Evolutionary conservation across 257 asterid species (phyloP), one percentile per base, ranked within the genome.

Genomic region (Eustoma russellianum): DNA sequence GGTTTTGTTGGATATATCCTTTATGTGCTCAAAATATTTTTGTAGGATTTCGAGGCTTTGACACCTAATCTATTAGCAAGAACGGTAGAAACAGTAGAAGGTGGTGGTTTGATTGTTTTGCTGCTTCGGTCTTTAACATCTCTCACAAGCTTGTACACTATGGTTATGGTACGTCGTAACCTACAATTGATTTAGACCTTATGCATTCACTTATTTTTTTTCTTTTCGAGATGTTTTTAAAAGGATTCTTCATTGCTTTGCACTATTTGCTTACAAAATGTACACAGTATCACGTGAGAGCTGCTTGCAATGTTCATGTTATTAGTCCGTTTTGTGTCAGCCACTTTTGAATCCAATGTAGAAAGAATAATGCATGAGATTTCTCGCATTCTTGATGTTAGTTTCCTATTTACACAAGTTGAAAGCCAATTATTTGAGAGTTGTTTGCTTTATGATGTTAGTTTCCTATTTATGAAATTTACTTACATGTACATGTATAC

Each of bases 11-110:
- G 41, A 10, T 18, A 15, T 16, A 7, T 46, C 41, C 35, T 55
- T 17, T 48, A 30, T 49, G 46, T n/a, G 19, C 50, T 12, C 38
- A 41, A 43, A 44, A 12, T 33, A 13, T 62, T 34, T 33, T 38
- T 61, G 16, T 57, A 90, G 97, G 97, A 92, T 73, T 92, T 88
- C 62, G 97, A 87, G 77, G 94, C 95, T 62, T 73, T 88, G 83
- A 92, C 97, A n/a, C 99, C 99, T 30, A 92, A 92, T 73, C 85
- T 92, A 46, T 81, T 92, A n/a, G 97, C 99, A 18, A 85, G 97
- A 77, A 92, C 99, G 52, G 85, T 92, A 67, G 99, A 92, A 78
- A 92, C 99, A 28, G 99, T 92, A 74, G 97, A 85, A 74, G 99
- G 99, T 59, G 97, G 99, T 69, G 99, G 99, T 47, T 60, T 92